Evolutionary conservation across 129 eudicot genomes (phyloP), one percentile per base, ranked within the genome.

Genomic region (Ambrosia artemisiifolia): DNA sequence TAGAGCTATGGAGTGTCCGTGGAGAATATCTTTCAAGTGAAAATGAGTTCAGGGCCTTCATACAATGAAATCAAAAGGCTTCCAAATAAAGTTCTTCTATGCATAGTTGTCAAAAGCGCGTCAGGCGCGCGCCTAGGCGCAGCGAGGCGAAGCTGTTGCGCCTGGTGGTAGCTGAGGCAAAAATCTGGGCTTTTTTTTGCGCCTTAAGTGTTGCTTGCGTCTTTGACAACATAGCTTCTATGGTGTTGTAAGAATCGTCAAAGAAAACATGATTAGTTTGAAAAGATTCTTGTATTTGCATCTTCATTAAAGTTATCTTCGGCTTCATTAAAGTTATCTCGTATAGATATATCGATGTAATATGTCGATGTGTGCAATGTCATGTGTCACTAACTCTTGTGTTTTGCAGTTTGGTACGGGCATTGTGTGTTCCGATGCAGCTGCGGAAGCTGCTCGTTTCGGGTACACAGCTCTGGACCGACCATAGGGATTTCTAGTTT

Each of bases 391-490:
- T 18, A 34, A 3, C n/a, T n/a, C n/a, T 17, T 48, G 54, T 30
- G 7, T 38, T 40, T 59, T 24, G 30, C 82, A 95, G 99, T 91
- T 95, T 63, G 99, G 99, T 17, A 91, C 60, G 85, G 96, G 95
- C 0, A 91, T 95, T 1, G 96, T 91, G 3, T 95, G 99, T 76
- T 86, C 97, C 2, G 99, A 95, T 81, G 87, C 97, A 7, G 91
- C 97, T 46, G 99, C 97, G 43, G 97, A 88, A 73, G 97, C 96
- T 1, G 95, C 97, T 32, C 86, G 85, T 53, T 95, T 80, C 38
- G 97, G 97, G 20, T 95, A 86, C 74, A 95, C 97, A 3, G 95
- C 96, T 0, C 88, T 81, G 0, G 96, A 88, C 34, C 63, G 91
- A 75, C 96, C 96, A 3, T 97, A 95, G n/a, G 97, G 97, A 0